Conservation (phyloP, 108 stramenopile species). For the Cyclotella baltica region DNA sequence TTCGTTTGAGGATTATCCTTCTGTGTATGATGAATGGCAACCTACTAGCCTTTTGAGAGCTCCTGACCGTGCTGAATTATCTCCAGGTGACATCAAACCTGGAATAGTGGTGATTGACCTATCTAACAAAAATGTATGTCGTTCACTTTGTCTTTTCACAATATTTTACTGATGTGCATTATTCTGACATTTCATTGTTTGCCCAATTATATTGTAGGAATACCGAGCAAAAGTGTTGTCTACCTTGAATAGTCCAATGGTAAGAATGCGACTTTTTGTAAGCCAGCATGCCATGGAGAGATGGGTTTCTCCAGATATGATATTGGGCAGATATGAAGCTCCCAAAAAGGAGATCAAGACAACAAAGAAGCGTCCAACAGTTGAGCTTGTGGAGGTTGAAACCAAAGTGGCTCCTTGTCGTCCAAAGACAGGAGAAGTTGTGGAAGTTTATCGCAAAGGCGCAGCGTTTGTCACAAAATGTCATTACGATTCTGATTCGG, state of each 20-base stretch:
- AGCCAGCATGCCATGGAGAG: conserved; percentile 55
- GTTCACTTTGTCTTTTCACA: background rate
- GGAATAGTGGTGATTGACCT: conserved; percentile 58
- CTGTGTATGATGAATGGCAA: conserved; percentile 66
- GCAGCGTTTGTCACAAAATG: conserved; percentile 30
- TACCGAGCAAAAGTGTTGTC: conserved; percentile 47
- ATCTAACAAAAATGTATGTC: conserved; percentile 49
- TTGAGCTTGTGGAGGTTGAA: conserved; percentile 16
- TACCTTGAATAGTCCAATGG: conserved; percentile 42
- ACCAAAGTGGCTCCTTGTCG: background rate
- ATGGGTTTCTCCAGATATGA: conserved; percentile 50
- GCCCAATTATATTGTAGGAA: conserved; percentile 4
- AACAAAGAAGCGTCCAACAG: background rate
- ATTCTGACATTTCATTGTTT: background rate
- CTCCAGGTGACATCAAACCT: conserved; percentile 47
- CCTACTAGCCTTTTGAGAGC: conserved; percentile 51
- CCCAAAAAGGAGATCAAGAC: conserved; percentile 3
- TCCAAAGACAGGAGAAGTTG: conserved; percentile 9
- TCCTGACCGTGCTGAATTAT: conserved; percentile 50
- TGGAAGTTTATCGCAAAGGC: conserved; percentile 20
- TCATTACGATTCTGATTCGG: background rate
- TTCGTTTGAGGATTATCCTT: conserved; percentile 67
- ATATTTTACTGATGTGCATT: background rate
- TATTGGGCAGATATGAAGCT: conserved; percentile 42
- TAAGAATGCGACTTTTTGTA: conserved; percentile 38